Evolutionary conservation across 2,329 filamentous ascomycete genomes (phyloP).

Genomic region (Fusarium sp.): DNA sequence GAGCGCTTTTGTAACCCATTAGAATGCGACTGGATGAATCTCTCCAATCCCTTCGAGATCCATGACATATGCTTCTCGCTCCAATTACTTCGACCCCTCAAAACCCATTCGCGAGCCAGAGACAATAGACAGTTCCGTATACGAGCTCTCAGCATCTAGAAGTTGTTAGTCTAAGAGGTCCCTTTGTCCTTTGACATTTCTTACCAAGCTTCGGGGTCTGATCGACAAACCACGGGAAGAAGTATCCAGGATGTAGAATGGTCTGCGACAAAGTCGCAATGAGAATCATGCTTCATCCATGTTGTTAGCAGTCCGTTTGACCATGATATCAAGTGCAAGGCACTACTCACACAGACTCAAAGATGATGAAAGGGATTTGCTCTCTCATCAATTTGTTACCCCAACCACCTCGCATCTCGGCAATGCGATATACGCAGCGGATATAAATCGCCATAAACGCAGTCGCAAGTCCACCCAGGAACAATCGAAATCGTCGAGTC

Average conservation of each 20-base stretch:
- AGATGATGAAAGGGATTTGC: not conserved
- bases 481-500: not conserved
- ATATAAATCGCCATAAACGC: slow-evolving; percentile 12
- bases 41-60: not conserved
- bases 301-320: fast-evolving
- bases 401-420: slow-evolving; percentile 13
- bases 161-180: fast-evolving
- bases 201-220: not conserved
- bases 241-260: not conserved
- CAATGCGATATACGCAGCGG: slow-evolving; percentile 17
- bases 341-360: slow-evolving; percentile 1
- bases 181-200: fast-evolving
- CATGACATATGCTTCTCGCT: fast-evolving
- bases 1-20: too few species aligned
- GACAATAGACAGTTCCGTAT: not conserved
- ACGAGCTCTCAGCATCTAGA: not conserved
- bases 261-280: not conserved
- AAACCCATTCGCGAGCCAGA: not conserved
- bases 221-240: not conserved
- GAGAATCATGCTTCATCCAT: not conserved
- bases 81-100: not conserved
- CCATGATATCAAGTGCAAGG: fast-evolving
- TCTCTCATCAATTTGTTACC: slow-evolving; percentile 1
- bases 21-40: fast-evolving
- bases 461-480: not conserved